Evolutionary conservation across 371 early-diverging fungal genomes (phyloP).

Genomic region (Dichotomocladium elegans): DNA sequence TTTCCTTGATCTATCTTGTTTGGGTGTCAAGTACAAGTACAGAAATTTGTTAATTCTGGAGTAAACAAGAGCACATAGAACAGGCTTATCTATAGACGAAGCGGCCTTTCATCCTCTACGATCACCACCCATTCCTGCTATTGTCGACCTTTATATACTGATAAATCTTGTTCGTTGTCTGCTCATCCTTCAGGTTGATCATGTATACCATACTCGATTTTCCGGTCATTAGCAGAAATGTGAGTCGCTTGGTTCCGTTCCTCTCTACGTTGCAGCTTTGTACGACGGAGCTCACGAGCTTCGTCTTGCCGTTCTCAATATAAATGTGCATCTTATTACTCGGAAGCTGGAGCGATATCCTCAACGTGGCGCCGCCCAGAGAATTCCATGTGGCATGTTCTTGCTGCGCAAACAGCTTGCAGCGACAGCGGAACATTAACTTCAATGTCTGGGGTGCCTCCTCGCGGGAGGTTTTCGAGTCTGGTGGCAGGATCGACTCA

Average conservation of each 20-base stretch:
- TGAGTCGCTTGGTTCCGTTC: constrained; percentile 28
- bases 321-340: constrained; percentile 34
- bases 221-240: constrained; percentile 32
- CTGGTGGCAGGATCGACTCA: neutral
- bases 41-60: no score
- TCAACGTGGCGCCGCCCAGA: neutral
- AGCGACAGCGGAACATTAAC: constrained; percentile 37
- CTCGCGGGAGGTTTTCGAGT: constrained; percentile 18
- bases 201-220: constrained; percentile 35
- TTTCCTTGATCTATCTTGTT: no score
- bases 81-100: no score
- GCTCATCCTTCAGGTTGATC: constrained; percentile 42
- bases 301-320: constrained; percentile 41
- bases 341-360: neutral
- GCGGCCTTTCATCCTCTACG: no score
- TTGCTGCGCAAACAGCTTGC: constrained; percentile 37
- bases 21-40: no score
- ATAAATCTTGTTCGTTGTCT: constrained; percentile 33
- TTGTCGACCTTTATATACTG: constrained; percentile 38
- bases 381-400: constrained; percentile 43
- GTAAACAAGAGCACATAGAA: no score
- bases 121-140: constrained; percentile 34
- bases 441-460: constrained; percentile 38
- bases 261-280: constrained; percentile 40
- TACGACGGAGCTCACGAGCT: constrained; percentile 35